These are phyloP conservation scores for Kodamaea neixiangensis DNA, from an alignment of 805 yeast genomes.

Conservation along the genomic window DNA sequence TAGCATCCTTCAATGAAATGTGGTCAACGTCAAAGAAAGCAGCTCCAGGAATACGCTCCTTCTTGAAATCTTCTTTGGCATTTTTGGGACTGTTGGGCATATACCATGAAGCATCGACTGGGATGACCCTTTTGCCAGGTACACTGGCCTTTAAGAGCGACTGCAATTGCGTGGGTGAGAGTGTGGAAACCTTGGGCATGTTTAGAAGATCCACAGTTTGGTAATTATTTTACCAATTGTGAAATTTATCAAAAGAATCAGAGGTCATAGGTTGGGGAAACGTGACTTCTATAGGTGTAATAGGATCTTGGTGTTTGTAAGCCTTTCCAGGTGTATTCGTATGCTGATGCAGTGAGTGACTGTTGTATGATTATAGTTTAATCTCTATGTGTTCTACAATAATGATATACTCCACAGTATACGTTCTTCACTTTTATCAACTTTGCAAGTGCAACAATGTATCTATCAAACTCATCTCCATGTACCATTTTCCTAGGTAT, in stretches of 20 bases:
- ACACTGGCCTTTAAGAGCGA: constrained; percentile 10
- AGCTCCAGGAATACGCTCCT: constrained; percentile 64
- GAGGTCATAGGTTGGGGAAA: neutral
- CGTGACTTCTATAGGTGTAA: no score
- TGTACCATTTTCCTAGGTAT: neutral
- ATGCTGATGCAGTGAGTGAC: no score
- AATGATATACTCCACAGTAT: no score
- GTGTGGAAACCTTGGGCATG: constrained; percentile 10
- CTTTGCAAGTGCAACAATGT: no score
- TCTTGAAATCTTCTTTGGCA: constrained; percentile 58
- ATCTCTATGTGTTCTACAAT: no score
- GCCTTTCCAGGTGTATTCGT: no score
- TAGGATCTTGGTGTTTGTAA: no score
- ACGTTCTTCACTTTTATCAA: no score
- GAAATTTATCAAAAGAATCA: neutral
- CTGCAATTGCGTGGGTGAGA: constrained; percentile 16
- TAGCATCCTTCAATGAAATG: constrained; percentile 56
- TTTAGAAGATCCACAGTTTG: neutral
- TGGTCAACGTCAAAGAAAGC: constrained; percentile 79
- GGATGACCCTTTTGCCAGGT: constrained; percentile 36
- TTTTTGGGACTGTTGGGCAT: constrained; percentile 72
- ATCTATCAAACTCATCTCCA: no score
- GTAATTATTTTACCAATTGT: neutral
- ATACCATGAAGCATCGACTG: constrained; percentile 92
- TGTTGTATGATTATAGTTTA: no score